Conservation (phyloP, 1,284 basidiomycete genomes). For the Phellinidium pouzarii region DNA sequence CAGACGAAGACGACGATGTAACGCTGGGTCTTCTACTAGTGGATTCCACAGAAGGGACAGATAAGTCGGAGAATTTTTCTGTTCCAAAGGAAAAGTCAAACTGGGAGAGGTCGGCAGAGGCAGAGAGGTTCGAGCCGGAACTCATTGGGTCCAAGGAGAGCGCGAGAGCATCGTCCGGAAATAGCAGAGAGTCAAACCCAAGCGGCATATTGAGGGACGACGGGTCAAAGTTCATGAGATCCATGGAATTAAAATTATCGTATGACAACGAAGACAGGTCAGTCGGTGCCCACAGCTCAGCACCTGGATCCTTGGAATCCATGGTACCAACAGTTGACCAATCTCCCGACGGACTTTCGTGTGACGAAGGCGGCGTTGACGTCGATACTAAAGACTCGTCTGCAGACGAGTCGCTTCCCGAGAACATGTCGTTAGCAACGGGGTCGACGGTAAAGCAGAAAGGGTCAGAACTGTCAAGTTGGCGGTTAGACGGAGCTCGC, state of each 20-base stretch:
- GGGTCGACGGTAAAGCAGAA: slow-evolving; percentile 13
- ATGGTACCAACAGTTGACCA: too few relatives aligned
- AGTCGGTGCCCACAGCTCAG: slow-evolving; percentile 1
- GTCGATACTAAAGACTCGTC: slow-evolving; percentile 10
- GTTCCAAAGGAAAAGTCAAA: slow-evolving; percentile 7
- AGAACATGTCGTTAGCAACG: background rate
- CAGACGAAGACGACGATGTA: slow-evolving; percentile 6
- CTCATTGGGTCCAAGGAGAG: background rate
- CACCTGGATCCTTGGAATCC: background rate
- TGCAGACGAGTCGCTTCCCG: slow-evolving; percentile 11
- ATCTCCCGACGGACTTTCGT: slow-evolving; percentile 9
- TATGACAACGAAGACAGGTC: slow-evolving; percentile 9
- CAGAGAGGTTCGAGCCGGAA: background rate
- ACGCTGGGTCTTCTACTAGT: background rate
- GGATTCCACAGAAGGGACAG: background rate
- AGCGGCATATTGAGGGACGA: background rate
- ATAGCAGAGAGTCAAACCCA: slow-evolving; percentile 3
- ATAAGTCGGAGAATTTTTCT: background rate
- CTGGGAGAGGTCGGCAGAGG: background rate
- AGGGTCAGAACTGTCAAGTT: slow-evolving; percentile 13
- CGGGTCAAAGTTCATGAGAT: slow-evolving; percentile 1
- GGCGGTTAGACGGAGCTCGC: slow-evolving; percentile 4
- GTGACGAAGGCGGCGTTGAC: slow-evolving; percentile 14
- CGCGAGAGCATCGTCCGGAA: slow-evolving; percentile 2
- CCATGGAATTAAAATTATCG: slow-evolving; percentile 3